Percentiles rank a stretch among this genome's conserved stretches.
phyloP scores from a whole-genome alignment of 2,329 filamentous ascomycete species.

The Cordyceps farinosa region DNA sequence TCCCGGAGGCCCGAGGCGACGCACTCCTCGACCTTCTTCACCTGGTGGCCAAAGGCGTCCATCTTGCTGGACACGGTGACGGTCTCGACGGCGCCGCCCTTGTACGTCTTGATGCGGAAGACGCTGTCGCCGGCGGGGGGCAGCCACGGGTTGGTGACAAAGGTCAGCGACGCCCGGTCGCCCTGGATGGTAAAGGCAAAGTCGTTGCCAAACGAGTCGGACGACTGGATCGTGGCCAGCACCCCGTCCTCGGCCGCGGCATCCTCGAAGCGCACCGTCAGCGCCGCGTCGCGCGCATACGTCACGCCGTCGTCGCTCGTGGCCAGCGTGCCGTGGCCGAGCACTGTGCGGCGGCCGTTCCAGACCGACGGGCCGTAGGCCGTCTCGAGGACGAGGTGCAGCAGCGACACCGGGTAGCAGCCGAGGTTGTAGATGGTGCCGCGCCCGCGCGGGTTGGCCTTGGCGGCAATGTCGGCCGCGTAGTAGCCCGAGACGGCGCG shows the following conservation, averaged over 20 bases:
- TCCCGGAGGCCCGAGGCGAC: conserved; percentile 22
- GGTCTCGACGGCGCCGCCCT: conserved; percentile 20
- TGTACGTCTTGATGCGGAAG: conserved; percentile 25
- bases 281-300: conserved; percentile 25
- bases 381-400: conserved; percentile 26
- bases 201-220: conserved; percentile 27
- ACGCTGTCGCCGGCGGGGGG: conserved; percentile 25
- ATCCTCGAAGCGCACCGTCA: conserved; percentile 24
- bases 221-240: conserved; percentile 27
- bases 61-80: conserved; percentile 22
- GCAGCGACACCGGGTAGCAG: conserved; percentile 28
- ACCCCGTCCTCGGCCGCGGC: conserved; percentile 19
- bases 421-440: conserved; percentile 31
- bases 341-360: conserved; percentile 20
- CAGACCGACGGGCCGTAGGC: conserved; percentile 24
- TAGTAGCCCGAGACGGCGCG: conserved; percentile 26
- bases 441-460: conserved; percentile 27
- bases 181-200: conserved; percentile 26
- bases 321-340: conserved; percentile 24
- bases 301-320: conserved; percentile 20
- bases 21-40: conserved; percentile 25
- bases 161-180: conserved; percentile 24
- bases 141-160: conserved; percentile 29
- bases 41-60: conserved; percentile 27
- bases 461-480: conserved; percentile 27